Base-by-base conservation (phyloP, 345 rosid genomes). In the Psidium guajava region DNA sequence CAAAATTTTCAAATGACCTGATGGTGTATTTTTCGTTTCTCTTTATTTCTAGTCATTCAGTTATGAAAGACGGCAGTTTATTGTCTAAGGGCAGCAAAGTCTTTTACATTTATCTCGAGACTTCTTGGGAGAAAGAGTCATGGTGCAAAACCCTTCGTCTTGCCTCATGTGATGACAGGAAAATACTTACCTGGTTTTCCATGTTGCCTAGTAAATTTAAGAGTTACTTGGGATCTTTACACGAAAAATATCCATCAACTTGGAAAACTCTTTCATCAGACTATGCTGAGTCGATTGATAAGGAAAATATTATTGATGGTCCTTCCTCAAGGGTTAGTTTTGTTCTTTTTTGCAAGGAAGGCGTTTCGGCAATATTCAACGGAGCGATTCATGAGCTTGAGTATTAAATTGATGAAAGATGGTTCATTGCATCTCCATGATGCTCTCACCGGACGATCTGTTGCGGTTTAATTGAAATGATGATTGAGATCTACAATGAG, bases 61-160 rank as follows among this genome's bases (percentile, higher is more conserved):
- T n/a, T n/a, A n/a, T n/a, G n/a, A n/a, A n/a, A n/a, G n/a, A n/a
- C n/a, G n/a, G n/a, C n/a, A n/a, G n/a, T n/a, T n/a, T n/a, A n/a
- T n/a, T n/a, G n/a, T n/a, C n/a, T 88, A 92, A 92, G 83, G 95
- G 93, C 83, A 92, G 95, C 83, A 90, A 88, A 80, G 89, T 88
- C 86, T 82, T 97, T 84, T 94, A 92, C 89, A 89, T 97, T 42
- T 97, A 92, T 88, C 93, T 91, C 21, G 98, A 97, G 87, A 97
- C 99, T 87, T 93, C 98, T 61, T 97, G 98, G 99, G 99, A 96
- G 91, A 97, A 97, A 91, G 99, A 97, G 87, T 92, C 99, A 13
- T 97, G 99, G 99, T 97, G 98, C 89, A 96, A 93, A 89, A 95
- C 98, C 82, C 98, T 97, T 51, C 99, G 98, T 88, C 92, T 94